Evolutionary conservation across 2,329 filamentous ascomycete genomes (phyloP).

Genomic region (Coniochaeta hoffmannii): DNA sequence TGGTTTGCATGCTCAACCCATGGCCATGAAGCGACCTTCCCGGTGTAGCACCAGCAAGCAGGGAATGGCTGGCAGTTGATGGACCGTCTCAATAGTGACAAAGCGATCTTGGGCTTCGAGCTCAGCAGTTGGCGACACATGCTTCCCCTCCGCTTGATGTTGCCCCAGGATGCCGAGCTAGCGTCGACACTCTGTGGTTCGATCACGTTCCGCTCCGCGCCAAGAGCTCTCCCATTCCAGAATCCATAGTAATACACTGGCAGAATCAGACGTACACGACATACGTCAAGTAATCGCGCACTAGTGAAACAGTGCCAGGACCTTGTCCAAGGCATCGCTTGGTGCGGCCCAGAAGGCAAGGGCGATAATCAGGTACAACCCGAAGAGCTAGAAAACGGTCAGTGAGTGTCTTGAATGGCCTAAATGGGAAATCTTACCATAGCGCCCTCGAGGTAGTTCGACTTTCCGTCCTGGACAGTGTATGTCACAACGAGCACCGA

Average conservation of each 20-base stretch:
- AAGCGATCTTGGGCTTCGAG: too few species aligned
- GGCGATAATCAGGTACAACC: constrained; percentile 52
- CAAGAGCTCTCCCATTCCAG: too few species aligned
- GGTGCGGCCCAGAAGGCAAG: constrained; percentile 53
- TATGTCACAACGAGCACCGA: constrained; percentile 70
- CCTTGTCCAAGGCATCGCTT: constrained; percentile 36
- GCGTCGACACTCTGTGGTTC: too few species aligned
- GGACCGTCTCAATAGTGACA: too few species aligned
- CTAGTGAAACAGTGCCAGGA: constrained; percentile 6
- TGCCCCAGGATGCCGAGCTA: too few species aligned
- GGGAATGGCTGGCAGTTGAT: too few species aligned
- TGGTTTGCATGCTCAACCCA: background rate
- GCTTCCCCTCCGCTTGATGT: too few species aligned
- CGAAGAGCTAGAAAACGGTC: constrained; percentile 26
- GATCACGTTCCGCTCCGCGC: too few species aligned
- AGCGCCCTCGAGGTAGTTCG: constrained; percentile 76
- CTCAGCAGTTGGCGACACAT: too few species aligned
- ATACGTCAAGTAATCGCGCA: background rate
- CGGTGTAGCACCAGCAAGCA: background rate
- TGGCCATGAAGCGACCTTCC: background rate
- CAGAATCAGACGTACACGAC: background rate
- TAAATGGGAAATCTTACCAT: constrained; percentile 41
- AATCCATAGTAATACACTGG: background rate
- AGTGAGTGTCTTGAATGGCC: constrained; percentile 10
- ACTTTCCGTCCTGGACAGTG: constrained; percentile 73